Evolutionary conservation across 108 stramenopile genomes (phyloP), one percentile per base, ranked within the genome.

Genomic region (Nannochloropsis gaditana): DNA sequence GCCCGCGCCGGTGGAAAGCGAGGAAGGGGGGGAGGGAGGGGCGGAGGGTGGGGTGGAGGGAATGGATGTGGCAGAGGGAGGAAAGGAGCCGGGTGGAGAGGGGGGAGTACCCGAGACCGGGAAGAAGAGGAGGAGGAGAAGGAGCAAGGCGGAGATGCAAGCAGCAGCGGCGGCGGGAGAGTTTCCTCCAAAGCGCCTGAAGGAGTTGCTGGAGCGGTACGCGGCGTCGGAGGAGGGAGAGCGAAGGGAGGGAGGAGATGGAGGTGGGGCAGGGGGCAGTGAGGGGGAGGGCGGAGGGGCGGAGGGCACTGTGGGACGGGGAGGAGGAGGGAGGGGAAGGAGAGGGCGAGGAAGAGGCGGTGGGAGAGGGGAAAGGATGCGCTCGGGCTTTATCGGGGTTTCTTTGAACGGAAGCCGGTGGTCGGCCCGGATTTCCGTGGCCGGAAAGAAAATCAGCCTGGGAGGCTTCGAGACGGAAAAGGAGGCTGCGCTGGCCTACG

Each of bases 381-480:
- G 83, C 41, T 87, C 87, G 43, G 41, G 50, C 31, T 87, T 84
- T 83, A 83, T 83, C 9, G 87, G 87, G 19, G 87, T 87, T 31
- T 80, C 50, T 45, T 83, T 87, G 42, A 87, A 84, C 45, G 87
- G 87, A 11, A 81, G 79, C 87, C 83, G 87, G 6, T 87, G 87
- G 87, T 44, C 83, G 83, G 87, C 87, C 17, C 87, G 87, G 15
- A 87, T 87, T 15, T 87, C 87, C 1, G 79, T 80, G 83, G 87
- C 83, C 11, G 87, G 87, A 41, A 87, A 87, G 47, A 87, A 87
- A 80, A 87, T 80, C 83, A 87, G 87, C 41, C 45, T 87, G 42
- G 87, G 87, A 3, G 83, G 87, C 15, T 87, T 80, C 87, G 83
- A 83, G 41, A 87, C 87, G 50, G 87, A 87, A 42, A 83, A 79